Evolutionary conservation across 768 basidiomycete species (phyloP).

Genomic region (Boletus sensibilis): DNA sequence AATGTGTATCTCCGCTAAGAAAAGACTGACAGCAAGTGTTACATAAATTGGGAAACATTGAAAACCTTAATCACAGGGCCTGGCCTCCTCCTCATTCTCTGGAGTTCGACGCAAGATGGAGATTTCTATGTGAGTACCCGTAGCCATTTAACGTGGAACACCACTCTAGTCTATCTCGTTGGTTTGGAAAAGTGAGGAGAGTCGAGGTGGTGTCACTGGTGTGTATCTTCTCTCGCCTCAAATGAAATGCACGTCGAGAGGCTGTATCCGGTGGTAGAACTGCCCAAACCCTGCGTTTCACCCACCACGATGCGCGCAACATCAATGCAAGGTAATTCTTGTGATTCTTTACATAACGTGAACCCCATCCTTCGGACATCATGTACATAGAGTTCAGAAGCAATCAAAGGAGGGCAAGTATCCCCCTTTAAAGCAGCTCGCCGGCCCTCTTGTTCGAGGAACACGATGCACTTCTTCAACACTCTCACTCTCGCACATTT

Average conservation of each 20-base stretch:
- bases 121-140: neutral
- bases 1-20: neutral
- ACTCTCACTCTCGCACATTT: neutral
- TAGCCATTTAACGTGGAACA: neutral
- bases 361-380: neutral
- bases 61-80: too few relatives aligned
- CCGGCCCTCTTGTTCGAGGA: neutral
- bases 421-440: neutral
- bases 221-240: neutral
- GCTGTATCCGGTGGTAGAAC: neutral
- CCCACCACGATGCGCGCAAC: neutral
- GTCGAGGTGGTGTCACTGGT: too few relatives aligned
- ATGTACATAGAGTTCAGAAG: too few relatives aligned
- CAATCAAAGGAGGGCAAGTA: neutral
- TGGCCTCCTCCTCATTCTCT: too few relatives aligned
- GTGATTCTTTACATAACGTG: neutral
- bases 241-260: neutral
- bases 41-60: neutral
- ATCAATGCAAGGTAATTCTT: neutral
- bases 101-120: too few relatives aligned
- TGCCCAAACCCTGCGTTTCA: neutral
- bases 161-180: neutral
- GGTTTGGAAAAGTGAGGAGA: neutral
- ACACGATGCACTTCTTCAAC: neutral
- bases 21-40: neutral